Conservation (phyloP, 1,284 basidiomycete genomes). For the Ustanciosporium gigantosporum region DNA sequence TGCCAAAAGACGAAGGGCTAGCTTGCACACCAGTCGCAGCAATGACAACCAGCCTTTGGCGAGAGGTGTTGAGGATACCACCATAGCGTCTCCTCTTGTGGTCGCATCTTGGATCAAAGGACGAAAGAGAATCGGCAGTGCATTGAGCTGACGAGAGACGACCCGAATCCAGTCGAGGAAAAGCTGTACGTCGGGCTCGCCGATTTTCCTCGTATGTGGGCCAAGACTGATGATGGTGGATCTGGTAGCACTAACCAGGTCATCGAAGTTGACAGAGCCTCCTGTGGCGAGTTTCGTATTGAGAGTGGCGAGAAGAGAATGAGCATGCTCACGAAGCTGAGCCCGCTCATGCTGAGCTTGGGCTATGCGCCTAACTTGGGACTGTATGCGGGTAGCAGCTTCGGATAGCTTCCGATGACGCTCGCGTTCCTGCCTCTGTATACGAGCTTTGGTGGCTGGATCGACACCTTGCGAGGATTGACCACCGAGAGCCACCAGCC, state of each 20-base stretch:
- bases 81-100: neutral
- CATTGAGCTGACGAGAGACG: conserved; percentile 7
- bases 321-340: conserved; percentile 6
- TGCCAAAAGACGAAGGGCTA: conserved; percentile 16
- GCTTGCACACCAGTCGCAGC: conserved; percentile 19
- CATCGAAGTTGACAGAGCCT: neutral
- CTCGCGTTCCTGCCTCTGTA: conserved; percentile 26
- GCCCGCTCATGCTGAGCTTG: conserved; percentile 8
- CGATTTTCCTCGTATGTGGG: conserved; percentile 5
- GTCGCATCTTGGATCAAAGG: conserved; percentile 2
- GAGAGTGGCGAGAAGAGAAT: conserved; percentile 5
- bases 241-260: conserved; percentile 12
- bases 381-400: conserved; percentile 18
- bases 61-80: neutral
- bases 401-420: conserved; percentile 18
- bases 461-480: conserved; percentile 16
- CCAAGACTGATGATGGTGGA: conserved; percentile 17
- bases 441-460: conserved; percentile 27
- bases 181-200: conserved; percentile 4
- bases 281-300: neutral
- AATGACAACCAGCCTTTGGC: conserved; percentile 10
- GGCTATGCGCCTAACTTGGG: conserved; percentile 18
- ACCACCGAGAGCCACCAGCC: conserved; percentile 34
- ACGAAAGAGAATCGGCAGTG: conserved; percentile 13
- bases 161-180: conserved; percentile 17